phyloP scores from a whole-genome alignment of 352 stramenopile species.

The Plasmopara muralis region DNA sequence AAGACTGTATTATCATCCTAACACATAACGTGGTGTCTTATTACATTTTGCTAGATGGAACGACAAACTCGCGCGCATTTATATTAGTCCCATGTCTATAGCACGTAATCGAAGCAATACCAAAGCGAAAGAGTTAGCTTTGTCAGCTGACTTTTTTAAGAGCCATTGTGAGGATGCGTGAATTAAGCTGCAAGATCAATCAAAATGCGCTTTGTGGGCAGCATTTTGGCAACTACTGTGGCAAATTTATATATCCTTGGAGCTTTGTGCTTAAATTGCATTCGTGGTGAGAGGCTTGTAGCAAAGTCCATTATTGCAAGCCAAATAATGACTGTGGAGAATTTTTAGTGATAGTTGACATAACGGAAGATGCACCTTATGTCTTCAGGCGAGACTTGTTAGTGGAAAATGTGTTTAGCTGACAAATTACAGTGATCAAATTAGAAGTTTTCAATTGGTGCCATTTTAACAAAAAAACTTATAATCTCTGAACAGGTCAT shows the following conservation, averaged over 20 bases:
- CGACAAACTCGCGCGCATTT: too few relatives aligned
- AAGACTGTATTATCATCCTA: too few relatives aligned
- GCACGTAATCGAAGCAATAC: too few relatives aligned
- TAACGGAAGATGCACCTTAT: neutral
- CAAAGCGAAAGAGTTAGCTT: too few relatives aligned
- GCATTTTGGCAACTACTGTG: constrained; percentile 41
- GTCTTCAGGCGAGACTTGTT: constrained; percentile 12
- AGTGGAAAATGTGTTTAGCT: constrained; percentile 11
- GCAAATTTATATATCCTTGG: constrained; percentile 19
- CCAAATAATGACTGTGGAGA: constrained; percentile 14
- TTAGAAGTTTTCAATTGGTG: constrained; percentile 7
- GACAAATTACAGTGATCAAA: constrained; percentile 5
- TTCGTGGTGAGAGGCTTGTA: constrained; percentile 15
- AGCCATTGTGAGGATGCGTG: too few relatives aligned
- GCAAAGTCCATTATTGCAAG: constrained; percentile 16
- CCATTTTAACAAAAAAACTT: constrained; percentile 9
- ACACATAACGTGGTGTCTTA: too few relatives aligned
- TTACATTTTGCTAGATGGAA: too few relatives aligned
- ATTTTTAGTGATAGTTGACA: neutral
- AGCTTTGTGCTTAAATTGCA: constrained; percentile 34
- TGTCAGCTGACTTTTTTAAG: too few relatives aligned
- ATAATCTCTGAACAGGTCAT: too few relatives aligned
- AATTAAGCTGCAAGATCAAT: too few relatives aligned
- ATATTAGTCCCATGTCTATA: too few relatives aligned
- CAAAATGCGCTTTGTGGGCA: constrained; percentile 25